Conservation (phyloP, 129 eudicot species). For the Helichrysum umbraculigerum region DNA sequence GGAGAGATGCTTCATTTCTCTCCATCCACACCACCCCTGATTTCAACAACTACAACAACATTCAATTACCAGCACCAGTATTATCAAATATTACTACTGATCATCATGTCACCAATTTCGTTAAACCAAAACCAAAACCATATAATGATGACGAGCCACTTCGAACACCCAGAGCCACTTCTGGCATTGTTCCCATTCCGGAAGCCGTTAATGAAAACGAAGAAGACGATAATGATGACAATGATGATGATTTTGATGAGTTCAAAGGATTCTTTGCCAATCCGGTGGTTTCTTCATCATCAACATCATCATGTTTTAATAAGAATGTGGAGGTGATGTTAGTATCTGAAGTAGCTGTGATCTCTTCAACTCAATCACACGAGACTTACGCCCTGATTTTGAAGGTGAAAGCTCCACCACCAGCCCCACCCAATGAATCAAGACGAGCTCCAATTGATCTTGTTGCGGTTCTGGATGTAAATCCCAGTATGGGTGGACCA, state of each 20-base stretch:
- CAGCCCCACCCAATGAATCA: slow-evolving; percentile 33
- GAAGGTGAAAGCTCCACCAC: slow-evolving; percentile 79
- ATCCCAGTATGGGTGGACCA: slow-evolving; percentile 71
- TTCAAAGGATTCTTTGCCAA: slow-evolving; percentile 74
- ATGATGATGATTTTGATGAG: slow-evolving; percentile 49
- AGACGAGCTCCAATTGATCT: slow-evolving; percentile 85
- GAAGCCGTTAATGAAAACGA: slow-evolving; percentile 28
- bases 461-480: slow-evolving; percentile 86
- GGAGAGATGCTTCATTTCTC: slow-evolving; percentile 79
- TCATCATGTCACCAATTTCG: neutral
- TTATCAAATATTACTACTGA: too few relatives aligned
- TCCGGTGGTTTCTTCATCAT: slow-evolving; percentile 35
- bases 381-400: slow-evolving; percentile 65
- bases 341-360: slow-evolving; percentile 63
- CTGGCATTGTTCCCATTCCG: slow-evolving; percentile 46
- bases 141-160: slow-evolving; percentile 85
- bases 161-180: slow-evolving; percentile 43
- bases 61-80: neutral
- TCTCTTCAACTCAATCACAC: slow-evolving; percentile 42
- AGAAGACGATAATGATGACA: slow-evolving; percentile 40
- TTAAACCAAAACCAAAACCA: neutral
- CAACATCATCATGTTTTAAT: slow-evolving; percentile 21
- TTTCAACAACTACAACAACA: neutral
- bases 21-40: slow-evolving; percentile 37
- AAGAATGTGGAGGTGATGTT: slow-evolving; percentile 56